These are phyloP conservation scores for Aspergillus uvarum DNA, from an alignment of 2,329 filamentous ascomycete species.

Conservation along the genomic window DNA sequence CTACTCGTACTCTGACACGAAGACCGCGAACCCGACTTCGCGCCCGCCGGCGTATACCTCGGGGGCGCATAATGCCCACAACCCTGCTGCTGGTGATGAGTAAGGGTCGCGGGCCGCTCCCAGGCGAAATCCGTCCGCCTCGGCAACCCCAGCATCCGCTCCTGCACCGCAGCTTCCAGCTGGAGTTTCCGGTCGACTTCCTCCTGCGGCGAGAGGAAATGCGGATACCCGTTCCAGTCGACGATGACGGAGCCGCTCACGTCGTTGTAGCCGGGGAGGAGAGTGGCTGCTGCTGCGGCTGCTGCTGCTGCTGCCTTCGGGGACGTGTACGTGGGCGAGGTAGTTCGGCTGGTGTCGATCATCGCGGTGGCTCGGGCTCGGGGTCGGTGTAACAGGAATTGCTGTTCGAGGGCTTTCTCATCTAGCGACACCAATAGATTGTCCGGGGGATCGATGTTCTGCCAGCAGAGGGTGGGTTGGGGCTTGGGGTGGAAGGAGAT, in stretches of 20 bases:
- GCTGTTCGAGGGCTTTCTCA: background rate
- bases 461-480: background rate
- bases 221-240: constrained; percentile 23
- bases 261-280: constrained; percentile 26
- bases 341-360: constrained; percentile 2
- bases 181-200: constrained; percentile 20
- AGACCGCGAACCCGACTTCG: background rate
- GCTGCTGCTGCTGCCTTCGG: no score
- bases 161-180: constrained; percentile 24
- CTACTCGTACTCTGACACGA: background rate
- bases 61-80: constrained; percentile 7
- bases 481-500: background rate
- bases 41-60: constrained; percentile 14
- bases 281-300: background rate
- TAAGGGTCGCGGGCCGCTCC: constrained; percentile 11
- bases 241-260: constrained; percentile 29
- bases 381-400: background rate
- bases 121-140: constrained; percentile 24
- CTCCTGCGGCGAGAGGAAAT: constrained; percentile 28
- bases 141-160: constrained; percentile 28
- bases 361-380: background rate
- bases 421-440: background rate
- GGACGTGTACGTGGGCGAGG: background rate
- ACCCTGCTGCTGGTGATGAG: background rate
- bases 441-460: background rate